These are phyloP conservation scores for Phytophthora quininea DNA, from an alignment of 352 stramenopile genomes.

Conservation along the genomic window DNA sequence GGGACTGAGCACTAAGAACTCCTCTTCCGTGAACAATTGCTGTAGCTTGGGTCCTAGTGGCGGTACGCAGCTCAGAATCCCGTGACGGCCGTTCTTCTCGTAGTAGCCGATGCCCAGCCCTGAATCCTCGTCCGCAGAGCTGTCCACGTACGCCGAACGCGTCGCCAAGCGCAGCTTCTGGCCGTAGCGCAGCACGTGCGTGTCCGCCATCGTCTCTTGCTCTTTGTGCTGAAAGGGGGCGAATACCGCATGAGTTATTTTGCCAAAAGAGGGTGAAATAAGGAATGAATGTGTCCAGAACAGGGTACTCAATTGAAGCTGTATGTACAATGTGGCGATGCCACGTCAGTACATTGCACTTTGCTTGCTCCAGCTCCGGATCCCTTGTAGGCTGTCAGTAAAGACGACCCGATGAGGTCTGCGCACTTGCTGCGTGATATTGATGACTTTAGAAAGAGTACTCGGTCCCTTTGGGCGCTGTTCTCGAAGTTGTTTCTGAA, in stretches of 20 bases:
- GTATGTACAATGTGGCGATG: too few species aligned
- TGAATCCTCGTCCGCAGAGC: not conserved
- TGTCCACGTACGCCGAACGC: slow-evolving; percentile 55
- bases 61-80: slow-evolving; percentile 81
- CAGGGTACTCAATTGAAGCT: too few species aligned
- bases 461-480: not conserved
- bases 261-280: not conserved
- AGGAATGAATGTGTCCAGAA: not conserved
- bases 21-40: slow-evolving; percentile 82
- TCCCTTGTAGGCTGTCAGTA: too few species aligned
- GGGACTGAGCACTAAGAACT: slow-evolving; percentile 82
- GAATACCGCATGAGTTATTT: too few species aligned
- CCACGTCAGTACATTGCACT: too few species aligned
- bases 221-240: too few species aligned
- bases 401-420: too few species aligned
- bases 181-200: slow-evolving; percentile 63
- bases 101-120: slow-evolving; percentile 78
- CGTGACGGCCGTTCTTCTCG: slow-evolving; percentile 87
- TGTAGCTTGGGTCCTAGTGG: slow-evolving; percentile 76
- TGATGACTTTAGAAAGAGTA: slow-evolving; percentile 19
- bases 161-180: slow-evolving; percentile 72
- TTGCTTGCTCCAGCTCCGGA: too few species aligned
- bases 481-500: not conserved
- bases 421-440: not conserved
- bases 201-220: slow-evolving; percentile 28